These are phyloP conservation scores for Zarea fungicola DNA, from an alignment of 2,329 filamentous ascomycete species.

Conservation along the genomic window DNA sequence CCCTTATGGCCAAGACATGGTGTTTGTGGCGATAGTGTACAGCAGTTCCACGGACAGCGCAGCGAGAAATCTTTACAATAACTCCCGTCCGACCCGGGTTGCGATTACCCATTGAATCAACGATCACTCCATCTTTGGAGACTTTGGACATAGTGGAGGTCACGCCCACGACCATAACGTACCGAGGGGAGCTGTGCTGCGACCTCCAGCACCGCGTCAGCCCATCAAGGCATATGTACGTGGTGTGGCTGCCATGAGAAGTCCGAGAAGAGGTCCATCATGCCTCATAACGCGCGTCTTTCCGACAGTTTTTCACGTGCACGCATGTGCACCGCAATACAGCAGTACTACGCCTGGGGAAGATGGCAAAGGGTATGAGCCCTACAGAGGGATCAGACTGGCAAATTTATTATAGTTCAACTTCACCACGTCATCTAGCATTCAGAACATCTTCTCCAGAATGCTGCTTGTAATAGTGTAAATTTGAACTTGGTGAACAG, in stretches of 20 bases:
- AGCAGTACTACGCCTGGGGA: too few species aligned
- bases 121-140: too few species aligned
- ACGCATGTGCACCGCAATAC: too few species aligned
- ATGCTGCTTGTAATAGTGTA: not conserved
- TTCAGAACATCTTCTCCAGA: not conserved
- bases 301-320: too few species aligned
- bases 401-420: not conserved
- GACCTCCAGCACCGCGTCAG: conserved; percentile 39
- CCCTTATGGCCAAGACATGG: too few species aligned
- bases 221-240: conserved; percentile 37
- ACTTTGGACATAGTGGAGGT: too few species aligned
- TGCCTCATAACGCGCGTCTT: too few species aligned
- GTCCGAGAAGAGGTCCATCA: not conserved
- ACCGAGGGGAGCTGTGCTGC: conserved; percentile 38
- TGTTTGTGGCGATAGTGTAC: too few species aligned
- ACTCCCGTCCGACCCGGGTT: too few species aligned
- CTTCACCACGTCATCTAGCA: not conserved
- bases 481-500: conserved; percentile 1
- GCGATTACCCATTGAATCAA: too few species aligned
- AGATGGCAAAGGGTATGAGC: not conserved
- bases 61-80: too few species aligned
- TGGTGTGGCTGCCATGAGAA: conserved; percentile 1
- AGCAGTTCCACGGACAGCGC: too few species aligned
- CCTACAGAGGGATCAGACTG: conserved; percentile 3
- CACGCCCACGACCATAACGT: conserved; percentile 41